phyloP scores from a whole-genome alignment of 345 rosid species.

The Bruguiera sexangula region DNA sequence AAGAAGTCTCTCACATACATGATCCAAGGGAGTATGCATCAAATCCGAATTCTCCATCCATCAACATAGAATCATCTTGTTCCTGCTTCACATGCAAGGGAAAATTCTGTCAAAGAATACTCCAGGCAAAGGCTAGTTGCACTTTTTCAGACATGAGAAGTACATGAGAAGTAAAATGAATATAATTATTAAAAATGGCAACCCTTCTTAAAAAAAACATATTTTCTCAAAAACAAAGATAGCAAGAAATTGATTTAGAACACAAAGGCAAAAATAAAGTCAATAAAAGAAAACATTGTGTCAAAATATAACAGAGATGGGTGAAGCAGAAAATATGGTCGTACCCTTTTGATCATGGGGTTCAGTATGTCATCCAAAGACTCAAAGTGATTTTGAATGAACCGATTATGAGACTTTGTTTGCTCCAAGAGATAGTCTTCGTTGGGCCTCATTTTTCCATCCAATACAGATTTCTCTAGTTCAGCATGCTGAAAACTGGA shows the following conservation, averaged over 20 bases:
- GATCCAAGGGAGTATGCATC: constrained; percentile 52
- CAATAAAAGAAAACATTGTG: not conserved
- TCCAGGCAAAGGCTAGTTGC: not conserved
- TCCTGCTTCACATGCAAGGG: constrained; percentile 39
- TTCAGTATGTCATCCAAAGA: constrained; percentile 68
- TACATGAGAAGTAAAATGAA: not conserved
- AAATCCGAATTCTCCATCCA: constrained; percentile 56
- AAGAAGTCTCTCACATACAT: constrained; percentile 30
- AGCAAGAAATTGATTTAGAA: not conserved
- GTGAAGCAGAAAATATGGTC: constrained; percentile 7
- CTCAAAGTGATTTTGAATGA: constrained; percentile 43
- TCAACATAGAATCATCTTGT: constrained; percentile 31
- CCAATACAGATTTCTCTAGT: constrained; percentile 34
- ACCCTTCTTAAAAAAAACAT: too few relatives aligned
- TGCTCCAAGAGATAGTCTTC: constrained; percentile 42
- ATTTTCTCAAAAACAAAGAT: not conserved
- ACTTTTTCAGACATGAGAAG: too few relatives aligned
- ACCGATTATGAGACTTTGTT: constrained; percentile 43
- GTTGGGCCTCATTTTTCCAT: constrained; percentile 35
- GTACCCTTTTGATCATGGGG: constrained; percentile 67
- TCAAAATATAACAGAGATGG: constrained; percentile 2
- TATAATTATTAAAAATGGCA: too few relatives aligned
- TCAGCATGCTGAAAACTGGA: constrained; percentile 30
- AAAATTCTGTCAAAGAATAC: not conserved
- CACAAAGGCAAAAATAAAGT: not conserved